phyloP scores from a whole-genome alignment of 1,284 basidiomycete species.

The Marasmius oreades region DNA sequence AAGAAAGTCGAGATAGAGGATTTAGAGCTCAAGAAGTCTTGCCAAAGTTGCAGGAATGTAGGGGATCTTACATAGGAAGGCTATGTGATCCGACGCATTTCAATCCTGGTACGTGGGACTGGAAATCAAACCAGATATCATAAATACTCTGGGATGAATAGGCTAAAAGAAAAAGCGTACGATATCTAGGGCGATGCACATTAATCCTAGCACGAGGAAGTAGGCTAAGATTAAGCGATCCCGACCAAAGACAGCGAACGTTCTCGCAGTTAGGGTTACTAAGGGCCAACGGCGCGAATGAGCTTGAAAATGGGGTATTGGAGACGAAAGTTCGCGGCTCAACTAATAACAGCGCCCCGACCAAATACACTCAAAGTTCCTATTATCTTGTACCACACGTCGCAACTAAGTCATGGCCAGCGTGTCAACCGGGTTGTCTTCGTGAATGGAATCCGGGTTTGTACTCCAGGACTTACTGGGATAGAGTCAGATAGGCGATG shows the following conservation, averaged over 20 bases:
- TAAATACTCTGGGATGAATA: not conserved
- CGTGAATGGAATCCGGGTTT: not conserved
- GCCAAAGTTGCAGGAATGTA: too few species aligned
- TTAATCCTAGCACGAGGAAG: slow-evolving; percentile 21
- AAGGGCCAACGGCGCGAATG: not conserved
- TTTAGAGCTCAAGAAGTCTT: not conserved
- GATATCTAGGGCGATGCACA: slow-evolving; percentile 26
- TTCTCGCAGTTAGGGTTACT: slow-evolving; percentile 26
- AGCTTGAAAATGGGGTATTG: not conserved
- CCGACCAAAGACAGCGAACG: slow-evolving; percentile 25
- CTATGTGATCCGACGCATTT: not conserved
- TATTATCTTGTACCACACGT: slow-evolving; percentile 10
- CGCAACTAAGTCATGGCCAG: slow-evolving; percentile 6
- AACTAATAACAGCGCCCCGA: slow-evolving; percentile 11
- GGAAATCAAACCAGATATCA: too few species aligned
- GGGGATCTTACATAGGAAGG: not conserved
- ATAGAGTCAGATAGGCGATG: not conserved
- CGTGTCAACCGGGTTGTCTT: not conserved
- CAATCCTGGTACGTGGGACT: not conserved
- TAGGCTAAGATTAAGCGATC: slow-evolving; percentile 21
- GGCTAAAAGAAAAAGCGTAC: slow-evolving; percentile 15
- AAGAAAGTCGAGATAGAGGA: not conserved
- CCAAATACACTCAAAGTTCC: slow-evolving; percentile 11
- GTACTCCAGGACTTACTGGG: too few species aligned
- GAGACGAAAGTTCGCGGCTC: slow-evolving; percentile 8